Base-by-base conservation (phyloP, 2,329 filamentous ascomycete genomes). In the Aspergillus brunneoviolaceus region DNA sequence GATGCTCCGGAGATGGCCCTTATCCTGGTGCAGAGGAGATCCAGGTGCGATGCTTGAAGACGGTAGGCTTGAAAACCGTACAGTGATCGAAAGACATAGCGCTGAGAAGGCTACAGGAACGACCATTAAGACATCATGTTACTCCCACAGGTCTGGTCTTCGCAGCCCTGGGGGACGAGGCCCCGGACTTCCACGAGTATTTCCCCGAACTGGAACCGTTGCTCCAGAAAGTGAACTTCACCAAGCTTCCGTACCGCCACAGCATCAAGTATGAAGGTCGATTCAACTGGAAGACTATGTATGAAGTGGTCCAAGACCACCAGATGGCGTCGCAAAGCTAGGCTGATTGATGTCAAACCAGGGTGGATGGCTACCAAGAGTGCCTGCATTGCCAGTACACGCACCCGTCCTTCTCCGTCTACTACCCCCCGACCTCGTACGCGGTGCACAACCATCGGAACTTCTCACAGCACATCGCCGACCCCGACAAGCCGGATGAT, bases 281-380 rank as follows among this genome's bases (percentile, higher is more conserved):
- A 0, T 85, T 85, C 74, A 86, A 86, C 68, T 85, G 83, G 83
- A 85, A 85, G 67, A 84, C 83, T 0, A 85, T 85, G 82, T 80
- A 70, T 42, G 39, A n/a, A 42, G 6, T 14, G 6, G 39, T n/a
- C 5, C 39, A 16, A 4, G 12, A 6, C 39, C 7, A n/a, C 5
- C 14, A 42, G 14, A 7, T n/a, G 16, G 16, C 4, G 16, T 14
- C 39, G 1, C 16, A 6, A 7, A 42, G 16, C 39, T 42, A 7
- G 16, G 7, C 39, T 42, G 39, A 42, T 50, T 4, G 49, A n/a
- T 33, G 19, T 9, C 3, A 3, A 45, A 51, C 3, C 57, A 81
- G 79, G 80, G 81, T 85, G 25, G 83, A 85, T 60, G 83, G 82
- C 7, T 85, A 83, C 62, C 82, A 85, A 69, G 84, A 85, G 70